Base-by-base conservation (phyloP, 768 basidiomycete species). In the Mycena sanguinolenta region DNA sequence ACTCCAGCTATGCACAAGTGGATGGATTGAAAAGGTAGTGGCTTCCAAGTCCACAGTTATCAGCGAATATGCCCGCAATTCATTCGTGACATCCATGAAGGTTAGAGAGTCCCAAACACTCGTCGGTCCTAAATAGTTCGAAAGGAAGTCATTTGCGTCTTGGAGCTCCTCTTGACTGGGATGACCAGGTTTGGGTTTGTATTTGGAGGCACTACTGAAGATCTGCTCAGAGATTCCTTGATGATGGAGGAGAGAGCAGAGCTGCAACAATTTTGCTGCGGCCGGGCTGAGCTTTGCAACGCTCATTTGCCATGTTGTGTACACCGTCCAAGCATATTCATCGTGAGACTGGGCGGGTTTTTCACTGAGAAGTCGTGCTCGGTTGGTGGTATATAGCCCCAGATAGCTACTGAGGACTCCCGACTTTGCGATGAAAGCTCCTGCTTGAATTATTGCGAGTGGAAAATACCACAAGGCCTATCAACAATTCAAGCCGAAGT, bases 381-480 rank as follows among this genome's bases (percentile, higher is more conserved):
- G 55, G 27, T 67, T 52, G 4, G 6, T 12, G 8, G n/a, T 4
- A 30, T 67, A 67, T 19, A 60, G 21, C 2, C 3, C 13, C 30
- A 67, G 36, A 54, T 67, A 67, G 12, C 17, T 30, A 28, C 5
- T 30, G 5, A 46, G 44, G 17, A n/a, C 14, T 25, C 50, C 42
- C 10, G 52, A 65, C 32, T 68, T 50, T 49, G 67, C 28, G 27
- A 68, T 68, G 25, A 59, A 68, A 27, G 59, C 58, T 10, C 59
- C 59, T 27, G 67, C 67, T 39, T 68, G 67, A 3, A 63, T 50
- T 44, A 68, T 68, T 12, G 58, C 67, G 10, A 62, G 52, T 21
- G 67, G 59, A 28, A 68, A 34, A 46, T 54, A 14, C 36, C 23
- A 39, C 23, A 65, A 39, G 39, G 32, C 65, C 70, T 66, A 23